Base-by-base conservation (phyloP, 768 basidiomycete species). In the Rhodotorula toruloides region DNA sequence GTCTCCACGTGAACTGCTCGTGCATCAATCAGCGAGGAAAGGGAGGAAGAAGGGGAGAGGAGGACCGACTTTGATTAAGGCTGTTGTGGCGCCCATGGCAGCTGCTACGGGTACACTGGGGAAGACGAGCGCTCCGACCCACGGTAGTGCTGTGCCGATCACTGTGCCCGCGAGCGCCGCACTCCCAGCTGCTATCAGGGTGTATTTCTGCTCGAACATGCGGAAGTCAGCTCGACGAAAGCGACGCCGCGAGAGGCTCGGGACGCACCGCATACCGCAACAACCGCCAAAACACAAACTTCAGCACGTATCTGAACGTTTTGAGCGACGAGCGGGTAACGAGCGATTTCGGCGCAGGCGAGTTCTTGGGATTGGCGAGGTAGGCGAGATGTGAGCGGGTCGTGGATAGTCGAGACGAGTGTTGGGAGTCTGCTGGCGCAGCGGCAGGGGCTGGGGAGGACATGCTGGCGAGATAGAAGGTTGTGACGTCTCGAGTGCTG, bases 241-340 rank as follows among this genome's bases (percentile, higher is more conserved):
- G n/a, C 16, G 36, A 53, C n/a, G n/a, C n/a, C n/a, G n/a, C 16
- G 16, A 10, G 42, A 34, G 19, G 25, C n/a, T 46, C 44, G 25
- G 31, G 29, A 47, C 66, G 36, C n/a, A 67, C 66, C 3, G 47
- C 58, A 29, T 70, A 70, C 27, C 68, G 36, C 5, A 70, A 31
- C 10, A 65, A n/a, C n/a, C 68, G 36, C 50, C 63, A 70, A 56
- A 70, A 70, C 5, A 54, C 56, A 47, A 70, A 70, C 16, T 46
- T 39, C 39, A 65, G 36, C 4, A 62, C 52, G 40, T 70, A 70
- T 5, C 68, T 36, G 19, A 70, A 16, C 7, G 60, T 48, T 9
- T 44, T 56, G 52, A 70, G 63, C 1, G 60, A 58, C 1, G 59
- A 62, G 11, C 68, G 58, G 14, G 55, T 61, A 9, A 60, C 50